Conservation (phyloP, 225 moss, liverwort and hornwort species). For the Antitrichia curtipendula region DNA sequence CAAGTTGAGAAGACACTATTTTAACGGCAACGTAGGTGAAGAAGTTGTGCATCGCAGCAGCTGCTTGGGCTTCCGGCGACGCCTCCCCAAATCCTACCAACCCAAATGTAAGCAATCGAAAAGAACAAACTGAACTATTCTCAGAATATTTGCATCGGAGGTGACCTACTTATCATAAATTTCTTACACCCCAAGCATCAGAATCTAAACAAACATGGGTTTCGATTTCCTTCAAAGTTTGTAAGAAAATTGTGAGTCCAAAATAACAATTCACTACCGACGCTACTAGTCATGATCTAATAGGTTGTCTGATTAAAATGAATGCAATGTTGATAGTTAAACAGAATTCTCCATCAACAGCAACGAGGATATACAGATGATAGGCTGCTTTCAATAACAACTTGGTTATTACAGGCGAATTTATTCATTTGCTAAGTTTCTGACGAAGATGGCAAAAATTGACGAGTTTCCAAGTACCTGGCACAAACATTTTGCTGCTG, state of each 20-base stretch:
- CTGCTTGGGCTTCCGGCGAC: conserved; percentile 79
- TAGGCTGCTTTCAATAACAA: background rate
- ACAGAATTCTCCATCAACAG: background rate
- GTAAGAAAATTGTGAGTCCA: background rate
- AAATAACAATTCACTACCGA: background rate
- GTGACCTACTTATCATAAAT: background rate
- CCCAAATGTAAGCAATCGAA: background rate
- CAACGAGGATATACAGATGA: background rate
- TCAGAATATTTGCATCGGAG: background rate
- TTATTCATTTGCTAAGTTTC: background rate
- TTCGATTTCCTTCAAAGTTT: background rate
- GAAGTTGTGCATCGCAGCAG: conserved; percentile 70
- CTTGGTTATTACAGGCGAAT: background rate
- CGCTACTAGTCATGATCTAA: background rate
- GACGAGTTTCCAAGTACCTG: conserved; percentile 31
- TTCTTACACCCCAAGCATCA: background rate
- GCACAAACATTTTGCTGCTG: conserved; percentile 79
- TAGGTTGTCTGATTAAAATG: too few relatives aligned
- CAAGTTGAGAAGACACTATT: conserved; percentile 68
- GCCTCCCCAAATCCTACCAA: conserved; percentile 78
- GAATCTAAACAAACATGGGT: background rate
- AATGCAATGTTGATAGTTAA: background rate
- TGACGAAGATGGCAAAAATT: background rate
- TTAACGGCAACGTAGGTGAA: conserved; percentile 86
- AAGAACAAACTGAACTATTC: background rate